phyloP scores from a whole-genome alignment of 371 early-diverging fungal genomes.

The Saksenaea oblongispora region DNA sequence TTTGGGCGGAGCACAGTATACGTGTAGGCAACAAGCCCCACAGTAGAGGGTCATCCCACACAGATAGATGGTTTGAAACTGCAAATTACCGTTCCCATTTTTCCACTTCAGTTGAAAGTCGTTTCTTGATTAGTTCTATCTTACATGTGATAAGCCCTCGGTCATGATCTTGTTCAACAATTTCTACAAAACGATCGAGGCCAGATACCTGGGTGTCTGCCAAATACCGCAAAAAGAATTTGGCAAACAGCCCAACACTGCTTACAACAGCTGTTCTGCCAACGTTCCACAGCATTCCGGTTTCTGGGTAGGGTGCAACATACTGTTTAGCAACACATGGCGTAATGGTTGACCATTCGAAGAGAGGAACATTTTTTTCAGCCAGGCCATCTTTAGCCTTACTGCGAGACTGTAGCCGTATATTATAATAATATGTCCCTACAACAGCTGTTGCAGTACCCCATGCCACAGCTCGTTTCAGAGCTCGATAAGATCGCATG shows the following conservation, averaged over 20 bases:
- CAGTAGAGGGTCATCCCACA: constrained; percentile 82
- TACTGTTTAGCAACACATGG: constrained; percentile 29
- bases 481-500: constrained; percentile 2
- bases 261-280: constrained; percentile 47
- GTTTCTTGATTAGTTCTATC: neutral
- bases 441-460: constrained; percentile 6
- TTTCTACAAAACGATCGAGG: constrained; percentile 57
- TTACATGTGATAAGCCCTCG: constrained; percentile 71
- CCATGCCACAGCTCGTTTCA: constrained; percentile 4
- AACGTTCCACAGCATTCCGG: constrained; percentile 50
- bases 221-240: constrained; percentile 56
- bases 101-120: neutral
- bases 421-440: constrained; percentile 2
- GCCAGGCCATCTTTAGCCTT: constrained; percentile 12
- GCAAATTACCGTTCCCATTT: neutral
- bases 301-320: constrained; percentile 18
- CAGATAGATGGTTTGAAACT: constrained; percentile 56
- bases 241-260: constrained; percentile 45
- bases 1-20: constrained; percentile 44
- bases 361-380: constrained; percentile 28
- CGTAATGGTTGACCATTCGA: constrained; percentile 41
- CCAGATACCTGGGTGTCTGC: constrained; percentile 56
- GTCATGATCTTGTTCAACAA: constrained; percentile 58
- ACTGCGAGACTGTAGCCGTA: neutral
- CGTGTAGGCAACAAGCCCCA: constrained; percentile 76